phyloP scores from a whole-genome alignment of 108 stramenopile species.

The Fragilaria radians region DNA sequence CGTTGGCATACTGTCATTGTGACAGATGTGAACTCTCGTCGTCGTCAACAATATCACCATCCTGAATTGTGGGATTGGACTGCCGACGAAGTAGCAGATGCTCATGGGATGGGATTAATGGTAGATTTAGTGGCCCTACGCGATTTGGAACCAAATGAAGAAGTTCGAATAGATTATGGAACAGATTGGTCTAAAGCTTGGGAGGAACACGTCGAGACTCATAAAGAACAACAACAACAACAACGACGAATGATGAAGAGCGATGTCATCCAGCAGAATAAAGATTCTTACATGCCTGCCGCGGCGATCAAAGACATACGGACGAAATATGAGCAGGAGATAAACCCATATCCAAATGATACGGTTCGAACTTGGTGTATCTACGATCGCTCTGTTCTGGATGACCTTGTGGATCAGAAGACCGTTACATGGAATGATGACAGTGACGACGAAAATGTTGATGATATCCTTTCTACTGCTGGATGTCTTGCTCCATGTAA shows the following conservation, averaged over 20 bases:
- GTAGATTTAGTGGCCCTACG: constrained; percentile 60
- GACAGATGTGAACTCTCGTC: background rate
- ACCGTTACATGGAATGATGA: constrained; percentile 6
- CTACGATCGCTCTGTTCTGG: background rate
- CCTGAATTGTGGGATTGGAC: constrained; percentile 16
- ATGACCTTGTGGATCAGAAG: background rate
- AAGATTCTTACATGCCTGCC: constrained; percentile 1
- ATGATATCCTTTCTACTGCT: background rate
- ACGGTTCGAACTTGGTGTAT: constrained; percentile 3
- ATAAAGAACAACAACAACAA: background rate
- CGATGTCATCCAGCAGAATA: background rate
- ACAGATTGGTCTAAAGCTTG: constrained; percentile 61
- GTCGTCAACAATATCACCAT: constrained; percentile 12
- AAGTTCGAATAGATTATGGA: constrained; percentile 74
- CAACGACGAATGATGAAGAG: background rate
- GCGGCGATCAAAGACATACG: constrained; percentile 2
- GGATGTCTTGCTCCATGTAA: background rate
- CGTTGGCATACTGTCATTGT: constrained; percentile 5
- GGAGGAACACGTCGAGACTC: constrained; percentile 23
- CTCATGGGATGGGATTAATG: constrained; percentile 17
- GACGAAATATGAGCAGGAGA: constrained; percentile 1
- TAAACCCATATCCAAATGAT: constrained; percentile 6
- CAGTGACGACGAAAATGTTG: background rate
- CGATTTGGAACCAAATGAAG: constrained; percentile 58
- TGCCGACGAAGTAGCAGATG: constrained; percentile 9